These are phyloP conservation scores for Platismatia glauca DNA, from an alignment of 495 filamentous ascomycete genomes.

Conservation along the genomic window DNA sequence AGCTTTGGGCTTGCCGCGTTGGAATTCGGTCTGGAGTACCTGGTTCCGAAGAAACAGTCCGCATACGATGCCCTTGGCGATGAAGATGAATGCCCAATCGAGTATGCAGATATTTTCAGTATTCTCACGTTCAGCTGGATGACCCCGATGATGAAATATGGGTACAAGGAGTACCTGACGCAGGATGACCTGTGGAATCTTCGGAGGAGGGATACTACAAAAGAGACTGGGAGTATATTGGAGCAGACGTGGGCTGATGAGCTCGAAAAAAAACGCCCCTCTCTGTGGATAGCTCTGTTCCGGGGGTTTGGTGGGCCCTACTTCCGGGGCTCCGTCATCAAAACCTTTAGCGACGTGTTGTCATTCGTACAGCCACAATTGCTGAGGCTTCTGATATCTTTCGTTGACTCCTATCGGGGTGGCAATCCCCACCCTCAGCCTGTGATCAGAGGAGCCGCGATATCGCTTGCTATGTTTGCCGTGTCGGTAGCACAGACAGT, in stretches of 20 bases:
- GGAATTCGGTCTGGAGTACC: constrained; percentile 80
- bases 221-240: constrained; percentile 55
- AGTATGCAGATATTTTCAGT: constrained; percentile 92
- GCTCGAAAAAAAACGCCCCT: constrained; percentile 64
- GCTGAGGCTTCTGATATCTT: constrained; percentile 72
- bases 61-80: constrained; percentile 79
- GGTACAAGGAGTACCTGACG: constrained; percentile 83
- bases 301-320: constrained; percentile 79
- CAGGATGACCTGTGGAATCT: constrained; percentile 97
- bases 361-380: constrained; percentile 90
- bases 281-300: constrained; percentile 88
- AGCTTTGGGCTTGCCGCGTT: constrained; percentile 60
- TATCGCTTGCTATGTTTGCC: constrained; percentile 86
- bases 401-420: constrained; percentile 67
- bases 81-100: constrained; percentile 84
- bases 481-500: constrained; percentile 77
- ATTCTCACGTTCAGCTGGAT: constrained; percentile 96
- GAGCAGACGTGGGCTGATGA: constrained; percentile 70
- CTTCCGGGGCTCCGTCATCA: constrained; percentile 69
- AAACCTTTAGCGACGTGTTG: constrained; percentile 71
- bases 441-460: constrained; percentile 71
- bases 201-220: constrained; percentile 68
- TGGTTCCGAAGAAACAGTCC: constrained; percentile 79
- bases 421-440: constrained; percentile 56
- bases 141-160: constrained; percentile 95